phyloP scores from a whole-genome alignment of 2,329 filamentous ascomycete genomes.

The Talaromyces islandicus region DNA sequence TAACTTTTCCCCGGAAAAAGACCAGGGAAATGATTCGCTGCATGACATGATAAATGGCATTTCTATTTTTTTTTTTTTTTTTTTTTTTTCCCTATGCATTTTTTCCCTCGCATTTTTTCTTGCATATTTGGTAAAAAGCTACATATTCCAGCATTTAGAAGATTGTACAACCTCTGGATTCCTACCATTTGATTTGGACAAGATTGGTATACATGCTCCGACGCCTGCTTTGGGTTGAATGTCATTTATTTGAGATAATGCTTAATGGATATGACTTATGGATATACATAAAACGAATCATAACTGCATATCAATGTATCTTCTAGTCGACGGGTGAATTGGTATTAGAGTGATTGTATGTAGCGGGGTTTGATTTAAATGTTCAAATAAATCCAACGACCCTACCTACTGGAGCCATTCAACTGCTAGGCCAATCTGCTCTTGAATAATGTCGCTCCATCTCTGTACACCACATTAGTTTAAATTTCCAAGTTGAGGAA shows the following conservation, averaged over 20 bases:
- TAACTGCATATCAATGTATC: background rate
- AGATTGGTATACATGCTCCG: background rate
- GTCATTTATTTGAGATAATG: background rate
- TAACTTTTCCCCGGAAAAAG: background rate
- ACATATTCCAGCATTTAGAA: background rate
- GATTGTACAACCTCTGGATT: background rate
- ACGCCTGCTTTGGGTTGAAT: background rate
- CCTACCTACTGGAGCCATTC: slow-evolving; percentile 18
- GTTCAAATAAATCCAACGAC: background rate
- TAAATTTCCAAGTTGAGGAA: slow-evolving; percentile 9
- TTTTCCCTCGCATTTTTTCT: background rate
- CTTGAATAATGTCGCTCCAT: slow-evolving; percentile 35
- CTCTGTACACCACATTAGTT: slow-evolving; percentile 22
- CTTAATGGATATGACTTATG: background rate
- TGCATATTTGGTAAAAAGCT: background rate
- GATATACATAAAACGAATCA: background rate
- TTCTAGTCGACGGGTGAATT: background rate
- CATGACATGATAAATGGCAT: background rate
- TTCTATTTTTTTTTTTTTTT: too few relatives aligned
- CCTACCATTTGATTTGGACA: background rate
- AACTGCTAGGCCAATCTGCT: slow-evolving; percentile 28
- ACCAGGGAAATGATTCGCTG: background rate
- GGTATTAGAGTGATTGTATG: background rate
- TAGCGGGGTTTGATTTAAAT: background rate
- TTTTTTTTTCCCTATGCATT: too few relatives aligned